Conservation (phyloP, 108 stramenopile species). For the Nannochloropsis granulata region DNA sequence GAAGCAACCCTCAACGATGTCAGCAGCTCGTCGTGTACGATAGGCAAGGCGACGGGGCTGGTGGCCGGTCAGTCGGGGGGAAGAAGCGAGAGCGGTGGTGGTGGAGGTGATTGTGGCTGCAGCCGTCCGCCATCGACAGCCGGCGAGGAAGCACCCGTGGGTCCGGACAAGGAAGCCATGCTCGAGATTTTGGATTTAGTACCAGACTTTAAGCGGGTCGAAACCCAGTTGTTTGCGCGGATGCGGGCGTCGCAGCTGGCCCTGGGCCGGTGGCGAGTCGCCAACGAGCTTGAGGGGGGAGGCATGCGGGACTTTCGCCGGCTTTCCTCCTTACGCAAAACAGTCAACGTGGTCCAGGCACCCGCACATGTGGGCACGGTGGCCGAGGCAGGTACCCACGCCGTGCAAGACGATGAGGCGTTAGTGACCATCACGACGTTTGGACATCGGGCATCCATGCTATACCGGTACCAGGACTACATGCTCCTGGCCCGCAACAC, state of each 20-base stretch:
- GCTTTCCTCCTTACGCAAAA: background rate
- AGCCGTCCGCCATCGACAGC: no score
- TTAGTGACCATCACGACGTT: background rate
- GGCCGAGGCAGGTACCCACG: background rate
- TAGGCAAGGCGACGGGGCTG: no score
- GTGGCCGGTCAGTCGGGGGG: no score
- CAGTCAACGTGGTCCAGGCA: background rate
- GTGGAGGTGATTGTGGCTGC: no score
- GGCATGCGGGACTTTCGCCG: background rate
- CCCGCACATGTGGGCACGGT: background rate
- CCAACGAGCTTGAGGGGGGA: background rate
- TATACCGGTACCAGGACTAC: background rate
- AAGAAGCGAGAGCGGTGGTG: no score
- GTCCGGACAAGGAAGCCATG: background rate
- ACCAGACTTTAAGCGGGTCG: background rate
- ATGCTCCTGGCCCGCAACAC: background rate
- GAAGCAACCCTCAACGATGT: no score
- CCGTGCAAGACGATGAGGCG: background rate
- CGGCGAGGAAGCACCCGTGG: background rate
- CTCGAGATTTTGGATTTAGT: background rate
- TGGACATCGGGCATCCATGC: background rate
- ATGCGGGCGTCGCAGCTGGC: background rate
- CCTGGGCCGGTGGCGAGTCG: background rate
- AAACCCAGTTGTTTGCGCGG: background rate
- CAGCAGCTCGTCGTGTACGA: no score